Evolutionary conservation across 163 green algal genomes (phyloP), one percentile per base, ranked within the genome.

Genomic region (Chlorella variabilis): DNA sequence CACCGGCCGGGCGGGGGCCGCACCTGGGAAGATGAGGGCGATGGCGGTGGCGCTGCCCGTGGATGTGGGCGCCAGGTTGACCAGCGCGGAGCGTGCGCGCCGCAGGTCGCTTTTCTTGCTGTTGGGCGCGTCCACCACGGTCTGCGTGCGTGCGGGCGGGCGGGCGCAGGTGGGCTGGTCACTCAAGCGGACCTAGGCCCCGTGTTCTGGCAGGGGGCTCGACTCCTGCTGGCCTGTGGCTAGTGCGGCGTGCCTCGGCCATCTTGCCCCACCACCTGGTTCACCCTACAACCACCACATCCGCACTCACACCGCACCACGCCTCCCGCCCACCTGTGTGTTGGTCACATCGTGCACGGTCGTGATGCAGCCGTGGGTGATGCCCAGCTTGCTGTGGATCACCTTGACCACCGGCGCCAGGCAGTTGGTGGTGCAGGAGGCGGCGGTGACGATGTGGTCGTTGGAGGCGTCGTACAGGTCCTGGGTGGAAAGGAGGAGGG

Each of bases 381-480:
- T 96, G 66, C 91, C 91, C 33, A 98, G 85, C 78, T 96, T 93
- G 75, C 95, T 91, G 29, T 93, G 90, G 27, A 82, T 87, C 27
- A 95, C 93, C 87, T 96, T 96, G 41, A 96, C 93, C 31, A 98
- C 89, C 0, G 94, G 94, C 27, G 91, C 94, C 73, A 98, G 84
- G 90, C 94, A 97, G 90, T 98, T 98, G 67, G 94, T 98, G 63
- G 94, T 98, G 88, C 94, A 98, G 25, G 90, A 95, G 33, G 94
- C 94, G 34, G 93, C 93, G 27, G 94, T 97, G 11, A 97, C 89
- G 36, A 98, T 95, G 87, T 93, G 81, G 74, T 97, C 91, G 58
- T 83, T 85, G 0, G 78, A 80, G 0, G 86, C 71, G 74, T 96
- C 81, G 87, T 96, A 97, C 62, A 86, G 41, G 29, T 91, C 34